Evolutionary conservation across 2,329 filamentous ascomycete genomes (phyloP).

Genomic region (Furcasterigmium furcatum): DNA sequence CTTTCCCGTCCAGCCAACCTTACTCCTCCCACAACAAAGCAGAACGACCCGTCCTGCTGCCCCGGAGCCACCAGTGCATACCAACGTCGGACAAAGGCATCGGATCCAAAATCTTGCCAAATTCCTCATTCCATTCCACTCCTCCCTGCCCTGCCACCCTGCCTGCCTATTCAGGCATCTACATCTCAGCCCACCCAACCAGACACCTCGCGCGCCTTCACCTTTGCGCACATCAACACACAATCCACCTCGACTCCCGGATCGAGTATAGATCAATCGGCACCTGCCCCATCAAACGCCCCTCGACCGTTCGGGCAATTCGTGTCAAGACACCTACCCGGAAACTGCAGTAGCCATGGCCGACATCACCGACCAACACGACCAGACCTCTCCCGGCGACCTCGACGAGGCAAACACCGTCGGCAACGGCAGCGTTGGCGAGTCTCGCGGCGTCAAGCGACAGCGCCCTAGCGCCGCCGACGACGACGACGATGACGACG

Average conservation of each 20-base stretch:
- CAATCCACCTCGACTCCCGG: constrained; percentile 52
- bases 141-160: not conserved
- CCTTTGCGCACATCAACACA: not conserved
- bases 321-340: constrained; percentile 37
- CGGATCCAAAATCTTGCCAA: constrained; percentile 35
- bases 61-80: constrained; percentile 17
- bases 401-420: constrained; percentile 69
- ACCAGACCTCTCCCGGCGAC: constrained; percentile 70
- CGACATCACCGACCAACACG: constrained; percentile 76
- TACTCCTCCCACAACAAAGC: constrained; percentile 3
- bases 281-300: constrained; percentile 64
- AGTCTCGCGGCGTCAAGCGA: constrained; percentile 86
- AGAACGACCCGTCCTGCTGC: constrained; percentile 5
- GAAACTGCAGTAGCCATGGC: constrained; percentile 51
- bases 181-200: constrained; percentile 36
- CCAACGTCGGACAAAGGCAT: constrained; percentile 22
- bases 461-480: constrained; percentile 78
- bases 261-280: constrained; percentile 65
- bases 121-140: constrained; percentile 42
- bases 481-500: constrained; percentile 95
- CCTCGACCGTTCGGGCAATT: constrained; percentile 55
- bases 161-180: not conserved
- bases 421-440: constrained; percentile 60
- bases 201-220: constrained; percentile 33
- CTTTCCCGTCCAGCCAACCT: not conserved